Base-by-base conservation (phyloP, 306 rosid species). In the Vachellia collinsii region DNA sequence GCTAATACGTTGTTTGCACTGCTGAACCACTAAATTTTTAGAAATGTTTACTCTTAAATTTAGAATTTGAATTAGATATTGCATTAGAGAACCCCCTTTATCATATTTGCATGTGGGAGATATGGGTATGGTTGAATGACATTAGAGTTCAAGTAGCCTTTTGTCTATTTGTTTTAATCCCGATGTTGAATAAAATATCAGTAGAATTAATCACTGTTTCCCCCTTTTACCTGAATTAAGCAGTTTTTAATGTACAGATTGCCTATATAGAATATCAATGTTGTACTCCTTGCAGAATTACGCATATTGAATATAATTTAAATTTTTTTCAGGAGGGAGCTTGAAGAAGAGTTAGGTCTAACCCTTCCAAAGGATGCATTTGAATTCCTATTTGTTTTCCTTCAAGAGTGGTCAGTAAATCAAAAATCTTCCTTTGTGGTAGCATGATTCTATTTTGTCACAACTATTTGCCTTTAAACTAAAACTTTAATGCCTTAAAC, bases 321-420 rank as follows among this genome's bases (percentile, higher is more conserved):
- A 6, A 4, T 19, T 54, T 19, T 20, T 75, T 81, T 80, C 91
- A 95, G 99, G 88, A 91, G 96, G 89, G 98, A 95, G 88, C 94
- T 95, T 12, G 86, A 91, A 77, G 97, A 93, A 85, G 98, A 95
- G 92, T 93, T 95, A n/a, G 98, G 98, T 50, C 59, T 95, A 81
- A 84, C 44, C 81, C 98, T 95, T 80, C 97, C 98, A 50, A 74
- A 78, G 83, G 98, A 95, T 82, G 98, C 98, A 66, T 95, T 95
- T 34, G 99, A 95, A 87, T 86, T 80, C 87, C 64, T 93, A 56
- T 95, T 95, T 71, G 72, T 91, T 79, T 93, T 58, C 85, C 91
- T 93, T 80, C 89, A 89, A 62, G 92, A 95, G 87, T 88, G 94
- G 99, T 95, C 36, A 87, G 94, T 84, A 56, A 73, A 72, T 82